Evolutionary conservation across 2,329 filamentous ascomycete genomes (phyloP), one percentile per base, ranked within the genome.

Genomic region (Lachnum nothofagi): DNA sequence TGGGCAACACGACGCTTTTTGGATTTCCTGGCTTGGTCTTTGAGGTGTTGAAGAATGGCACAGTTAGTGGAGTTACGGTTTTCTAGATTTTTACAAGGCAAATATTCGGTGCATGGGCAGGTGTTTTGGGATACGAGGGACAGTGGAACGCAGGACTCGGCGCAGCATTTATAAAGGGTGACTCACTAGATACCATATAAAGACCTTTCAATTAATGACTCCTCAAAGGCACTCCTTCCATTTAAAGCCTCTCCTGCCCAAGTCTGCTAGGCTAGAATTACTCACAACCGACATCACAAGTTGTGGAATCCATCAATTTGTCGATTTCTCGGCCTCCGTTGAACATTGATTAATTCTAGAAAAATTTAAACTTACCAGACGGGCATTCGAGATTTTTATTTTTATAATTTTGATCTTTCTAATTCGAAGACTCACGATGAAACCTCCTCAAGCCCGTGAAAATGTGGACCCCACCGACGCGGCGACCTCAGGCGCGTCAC

Each of bases 11-110:
- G 14, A 91, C 91, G 53, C 70, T 98, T 23, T 97, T 89, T 70
- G 91, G 91, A 1, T 96, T 96, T 63, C 91, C 93, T 0, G 91
- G 93, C 0, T 71, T 97, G 67, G 82, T 96, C 40, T 97, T 98
- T 71, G 93, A 98, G 70, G 91, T 98, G 23, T 70, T 97, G 67
- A 91, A 88, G 80, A 96, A 95, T 64, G 90, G 88, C 3, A 85
- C 82, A 53, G 87, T 98, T 20, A 94, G 89, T 67, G 86, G 88
- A 22, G 74, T 97, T 65, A 97, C 91, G 8, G 83, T 95, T 20
- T 95, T 91, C 72, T 95, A n/a, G 49, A 64, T 24, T 29, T 31
- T 31, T 41, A 10, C n/a, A 17, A 25, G 42, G 10, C 20, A 33
- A 27, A 5, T 25, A 22, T 24, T 22, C 16, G 22, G 45, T 40